Evolutionary conservation across 2,329 filamentous ascomycete genomes (phyloP), one percentile per base, ranked within the genome.

Genomic region (Zarea fungicola): DNA sequence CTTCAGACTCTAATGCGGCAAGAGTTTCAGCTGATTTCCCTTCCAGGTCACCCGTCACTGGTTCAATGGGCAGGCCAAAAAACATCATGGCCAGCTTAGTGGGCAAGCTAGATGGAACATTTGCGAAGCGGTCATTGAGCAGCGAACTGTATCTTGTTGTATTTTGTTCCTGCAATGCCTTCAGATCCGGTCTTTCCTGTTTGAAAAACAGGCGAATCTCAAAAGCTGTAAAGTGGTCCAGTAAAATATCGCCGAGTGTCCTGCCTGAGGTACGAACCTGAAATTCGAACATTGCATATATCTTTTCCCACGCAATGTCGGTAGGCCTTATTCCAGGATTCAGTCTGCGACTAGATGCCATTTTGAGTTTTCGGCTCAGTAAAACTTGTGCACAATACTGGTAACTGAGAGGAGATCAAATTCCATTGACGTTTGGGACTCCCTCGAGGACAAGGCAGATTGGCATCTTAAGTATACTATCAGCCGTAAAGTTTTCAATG

Each of bases 41-140:
- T 34, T 62, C 61, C 23, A 59, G n/a, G 4, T 39, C 31, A 4
- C 54, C 51, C 1, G 54, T 35, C 8, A 65, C 51, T 10, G 74
- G 71, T 42, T 68, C 69, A 3, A 75, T 61, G 0, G 71, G 70
- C 6, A 75, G 55, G 1, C 73, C 74, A 51, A 75, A 76, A 56
- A 70, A 75, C 37, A 74, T 60, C 60, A 74, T 65, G 0, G 72
- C 61, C 49, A 77, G 50, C 55, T 74, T 75, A n/a, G 67, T 63
- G 3, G 62, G 60, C 14, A 73, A 49, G 1, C 61, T 59, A 5
- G 59, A 52, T 2, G 51, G 21, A 7, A 61, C 51, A 5, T 50
- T 57, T 9, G 57, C 58, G 50, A 72, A 70, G 1, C 62, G 60
- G 2, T 54, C 56, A 4, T 52, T 23, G 4, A 72, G 53, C 14